A percentile compares a stretch with the other conserved stretches of the same genome.
Evolutionary conservation across 1,284 basidiomycete genomes (phyloP).

Genomic region (Rhodotorula sp.): DNA sequence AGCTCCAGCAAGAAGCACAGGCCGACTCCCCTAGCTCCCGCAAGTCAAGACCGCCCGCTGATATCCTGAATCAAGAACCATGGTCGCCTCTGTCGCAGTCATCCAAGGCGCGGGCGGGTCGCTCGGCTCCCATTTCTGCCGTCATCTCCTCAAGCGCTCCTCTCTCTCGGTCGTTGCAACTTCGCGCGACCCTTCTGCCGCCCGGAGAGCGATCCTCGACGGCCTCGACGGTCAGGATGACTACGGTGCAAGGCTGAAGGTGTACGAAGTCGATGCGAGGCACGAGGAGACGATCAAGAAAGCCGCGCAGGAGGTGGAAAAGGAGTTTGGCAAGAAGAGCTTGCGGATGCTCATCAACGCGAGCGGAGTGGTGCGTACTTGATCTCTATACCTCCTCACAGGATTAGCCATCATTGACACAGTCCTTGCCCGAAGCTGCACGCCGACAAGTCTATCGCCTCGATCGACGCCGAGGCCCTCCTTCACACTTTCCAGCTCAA

Average conservation of each 20-base stretch:
- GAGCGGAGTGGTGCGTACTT: conserved; percentile 51
- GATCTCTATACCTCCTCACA: not conserved
- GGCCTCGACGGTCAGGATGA: conserved; percentile 14
- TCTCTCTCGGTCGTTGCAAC: conserved; percentile 52
- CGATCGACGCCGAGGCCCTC: conserved; percentile 48
- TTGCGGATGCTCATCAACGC: conserved; percentile 53
- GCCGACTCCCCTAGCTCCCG: not conserved
- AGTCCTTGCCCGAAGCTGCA: conserved; percentile 46
- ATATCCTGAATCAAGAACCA: not conserved
- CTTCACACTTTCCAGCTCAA: conserved; percentile 52
- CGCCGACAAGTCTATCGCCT: conserved; percentile 54
- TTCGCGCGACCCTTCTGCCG: conserved; percentile 47
- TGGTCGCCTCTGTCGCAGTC: conserved; percentile 41
- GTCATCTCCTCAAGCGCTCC: conserved; percentile 50
- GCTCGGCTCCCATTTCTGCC: conserved; percentile 38
- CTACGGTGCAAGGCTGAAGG: conserved; percentile 47
- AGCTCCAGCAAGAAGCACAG: not conserved
- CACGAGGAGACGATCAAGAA: conserved; percentile 50
- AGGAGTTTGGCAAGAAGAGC: conserved; percentile 49
- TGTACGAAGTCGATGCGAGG: conserved; percentile 50
- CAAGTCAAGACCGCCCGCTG: not conserved
- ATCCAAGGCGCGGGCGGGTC: conserved; percentile 41
- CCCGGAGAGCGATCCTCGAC: conserved; percentile 47
- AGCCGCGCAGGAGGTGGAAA: conserved; percentile 49
- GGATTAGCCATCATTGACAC: rapidly evolving